Conservation (phyloP, 164 flowering plant species). For the Vitis cinerea region DNA sequence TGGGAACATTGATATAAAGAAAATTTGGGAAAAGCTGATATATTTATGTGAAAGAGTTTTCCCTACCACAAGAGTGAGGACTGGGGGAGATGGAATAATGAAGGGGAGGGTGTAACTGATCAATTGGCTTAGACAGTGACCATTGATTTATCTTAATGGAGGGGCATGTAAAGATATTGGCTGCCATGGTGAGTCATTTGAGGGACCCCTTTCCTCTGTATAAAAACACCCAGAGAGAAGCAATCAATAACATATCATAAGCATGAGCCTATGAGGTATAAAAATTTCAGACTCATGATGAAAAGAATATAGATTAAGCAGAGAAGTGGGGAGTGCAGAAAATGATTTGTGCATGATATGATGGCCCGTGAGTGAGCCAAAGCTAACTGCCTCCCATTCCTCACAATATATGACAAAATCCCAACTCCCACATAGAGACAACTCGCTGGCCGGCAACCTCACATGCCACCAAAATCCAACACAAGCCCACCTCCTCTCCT, state of each 20-base stretch:
- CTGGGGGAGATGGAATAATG: too few species aligned
- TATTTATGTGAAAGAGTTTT: too few species aligned
- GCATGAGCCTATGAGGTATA: background rate
- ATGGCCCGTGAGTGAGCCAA: constrained; percentile 44
- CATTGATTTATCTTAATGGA: too few species aligned
- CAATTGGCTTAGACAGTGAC: too few species aligned
- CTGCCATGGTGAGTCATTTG: too few species aligned
- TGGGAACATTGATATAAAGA: too few species aligned
- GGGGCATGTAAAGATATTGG: too few species aligned
- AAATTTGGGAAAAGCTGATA: too few species aligned
- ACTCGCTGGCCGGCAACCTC: constrained; percentile 61
- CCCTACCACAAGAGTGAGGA: too few species aligned
- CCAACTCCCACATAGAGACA: constrained; percentile 59
- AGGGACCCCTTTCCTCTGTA: too few species aligned
- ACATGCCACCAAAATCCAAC: constrained; percentile 61
- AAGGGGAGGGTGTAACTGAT: too few species aligned
- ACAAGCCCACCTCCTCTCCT: constrained; percentile 3
- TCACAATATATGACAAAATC: constrained; percentile 42
- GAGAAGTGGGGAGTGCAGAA: constrained; percentile 3
- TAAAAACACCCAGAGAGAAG: background rate
- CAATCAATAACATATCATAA: background rate
- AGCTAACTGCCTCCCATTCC: constrained; percentile 24
- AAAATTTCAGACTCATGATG: too few species aligned
- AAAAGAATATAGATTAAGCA: background rate
- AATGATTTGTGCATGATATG: constrained; percentile 44